phyloP scores from a whole-genome alignment of 768 basidiomycete species.

The Tulasnella calospora region DNA sequence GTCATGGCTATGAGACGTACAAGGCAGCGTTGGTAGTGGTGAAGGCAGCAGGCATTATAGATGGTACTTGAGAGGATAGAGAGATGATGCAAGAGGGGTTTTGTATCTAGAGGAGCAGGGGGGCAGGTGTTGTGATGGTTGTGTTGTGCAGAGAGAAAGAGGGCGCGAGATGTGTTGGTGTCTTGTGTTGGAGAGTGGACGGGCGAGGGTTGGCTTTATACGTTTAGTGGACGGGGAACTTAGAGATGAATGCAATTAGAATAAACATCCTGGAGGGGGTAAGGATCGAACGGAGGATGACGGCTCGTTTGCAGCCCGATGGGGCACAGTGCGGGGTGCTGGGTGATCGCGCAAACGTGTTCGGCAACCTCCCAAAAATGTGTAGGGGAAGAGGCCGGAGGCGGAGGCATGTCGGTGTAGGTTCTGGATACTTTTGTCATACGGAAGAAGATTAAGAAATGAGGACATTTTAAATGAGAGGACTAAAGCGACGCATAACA shows the following conservation, averaged over 20 bases:
- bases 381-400: no score
- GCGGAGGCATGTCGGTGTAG: no score
- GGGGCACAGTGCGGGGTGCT: neutral
- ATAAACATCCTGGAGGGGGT: neutral
- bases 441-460: no score
- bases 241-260: neutral
- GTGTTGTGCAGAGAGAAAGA: neutral
- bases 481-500: no score
- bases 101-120: neutral
- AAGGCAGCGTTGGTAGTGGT: neutral
- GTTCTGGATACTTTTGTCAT: no score
- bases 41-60: slow-evolving; percentile 17
- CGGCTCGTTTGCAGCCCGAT: neutral
- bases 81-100: neutral
- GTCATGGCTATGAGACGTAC: neutral
- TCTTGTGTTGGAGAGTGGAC: neutral
- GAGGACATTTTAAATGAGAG: no score
- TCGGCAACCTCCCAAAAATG: no score
- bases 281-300: neutral
- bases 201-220: neutral
- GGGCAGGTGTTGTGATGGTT: neutral
- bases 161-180: neutral
- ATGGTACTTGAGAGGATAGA: neutral
- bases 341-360: neutral
- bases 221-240: neutral